phyloP scores from a whole-genome alignment of 345 rosid genomes.

The Corymbia maculata region DNA sequence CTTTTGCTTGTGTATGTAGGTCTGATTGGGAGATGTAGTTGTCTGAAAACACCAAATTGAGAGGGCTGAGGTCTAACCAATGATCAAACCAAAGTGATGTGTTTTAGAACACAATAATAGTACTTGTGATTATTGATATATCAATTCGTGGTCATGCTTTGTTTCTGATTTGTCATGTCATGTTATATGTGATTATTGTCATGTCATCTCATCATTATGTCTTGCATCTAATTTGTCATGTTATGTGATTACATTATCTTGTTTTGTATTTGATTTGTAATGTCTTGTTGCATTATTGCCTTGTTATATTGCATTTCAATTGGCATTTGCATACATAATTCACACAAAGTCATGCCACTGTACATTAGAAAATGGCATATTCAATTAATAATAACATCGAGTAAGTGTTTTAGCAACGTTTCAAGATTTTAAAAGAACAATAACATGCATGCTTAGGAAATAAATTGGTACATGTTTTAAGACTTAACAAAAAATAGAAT shows the following conservation, averaged over 20 bases:
- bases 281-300: neutral
- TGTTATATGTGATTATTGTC: neutral
- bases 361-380: neutral
- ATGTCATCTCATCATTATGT: neutral
- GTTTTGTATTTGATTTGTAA: neutral
- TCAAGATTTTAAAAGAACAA: neutral
- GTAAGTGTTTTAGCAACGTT: accelerated
- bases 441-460: neutral
- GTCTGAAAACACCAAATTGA: too few relatives aligned
- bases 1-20: too few relatives aligned
- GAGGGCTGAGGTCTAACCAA: too few relatives aligned
- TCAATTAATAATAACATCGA: neutral
- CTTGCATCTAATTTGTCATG: neutral
- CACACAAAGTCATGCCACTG: neutral
- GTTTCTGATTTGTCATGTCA: neutral
- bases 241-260: neutral
- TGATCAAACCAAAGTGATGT: too few relatives aligned
- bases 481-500: neutral
- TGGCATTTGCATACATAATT: neutral
- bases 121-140: neutral
- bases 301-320: neutral
- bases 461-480: neutral
- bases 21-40: too few relatives aligned
- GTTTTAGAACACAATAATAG: neutral
- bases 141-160: accelerated